Conservation (phyloP, 1,284 basidiomycete genomes). For the Cryptococcus sp. region DNA sequence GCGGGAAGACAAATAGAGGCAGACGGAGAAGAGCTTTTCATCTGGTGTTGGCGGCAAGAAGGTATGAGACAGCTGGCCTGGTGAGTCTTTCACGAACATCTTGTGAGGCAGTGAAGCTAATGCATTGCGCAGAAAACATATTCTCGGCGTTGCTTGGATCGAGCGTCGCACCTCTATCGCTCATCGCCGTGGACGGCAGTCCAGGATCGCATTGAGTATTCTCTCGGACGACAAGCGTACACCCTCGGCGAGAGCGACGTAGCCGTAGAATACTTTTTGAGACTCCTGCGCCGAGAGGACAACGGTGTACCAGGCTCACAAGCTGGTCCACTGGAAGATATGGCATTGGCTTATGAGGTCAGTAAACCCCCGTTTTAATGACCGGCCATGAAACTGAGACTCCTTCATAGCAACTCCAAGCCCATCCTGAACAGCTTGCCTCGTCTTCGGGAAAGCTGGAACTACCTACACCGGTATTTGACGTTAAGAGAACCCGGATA, state of each 20-base stretch:
- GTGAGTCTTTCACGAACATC: conserved; percentile 41
- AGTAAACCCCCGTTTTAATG: background rate
- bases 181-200: conserved; percentile 53
- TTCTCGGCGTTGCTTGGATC: conserved; percentile 52
- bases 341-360: conserved; percentile 55
- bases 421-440: conserved; percentile 37
- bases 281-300: conserved; percentile 48
- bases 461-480: conserved; percentile 45
- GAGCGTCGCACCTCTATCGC: conserved; percentile 49
- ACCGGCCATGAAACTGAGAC: no score
- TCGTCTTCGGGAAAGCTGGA: conserved; percentile 29
- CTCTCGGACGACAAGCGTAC: conserved; percentile 58
- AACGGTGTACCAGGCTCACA: conserved; percentile 42
- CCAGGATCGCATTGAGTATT: conserved; percentile 56
- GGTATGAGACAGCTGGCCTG: conserved; percentile 58
- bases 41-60: conserved; percentile 56
- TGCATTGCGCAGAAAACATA: conserved; percentile 48
- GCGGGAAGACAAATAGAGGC: conserved; percentile 32
- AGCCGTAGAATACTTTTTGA: conserved; percentile 55
- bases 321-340: conserved; percentile 54
- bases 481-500: conserved; percentile 35
- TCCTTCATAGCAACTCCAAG: conserved; percentile 36
- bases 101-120: no score
- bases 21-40: conserved; percentile 55
- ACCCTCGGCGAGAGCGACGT: conserved; percentile 55